phyloP scores from a whole-genome alignment of 2,329 filamentous ascomycete species.

The Orbilia blumenaviensis region DNA sequence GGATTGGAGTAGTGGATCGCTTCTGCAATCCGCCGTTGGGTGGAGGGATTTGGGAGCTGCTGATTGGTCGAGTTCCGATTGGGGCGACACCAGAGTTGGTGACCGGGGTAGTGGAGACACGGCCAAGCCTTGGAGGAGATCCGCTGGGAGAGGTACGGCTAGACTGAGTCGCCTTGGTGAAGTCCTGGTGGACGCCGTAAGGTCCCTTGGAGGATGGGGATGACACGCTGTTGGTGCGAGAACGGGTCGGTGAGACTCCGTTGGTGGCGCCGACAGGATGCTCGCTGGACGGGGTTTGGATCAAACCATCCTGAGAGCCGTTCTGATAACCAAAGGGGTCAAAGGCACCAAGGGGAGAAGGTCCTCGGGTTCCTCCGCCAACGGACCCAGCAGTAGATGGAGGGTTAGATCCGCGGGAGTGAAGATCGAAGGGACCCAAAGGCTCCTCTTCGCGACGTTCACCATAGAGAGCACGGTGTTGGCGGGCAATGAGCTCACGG shows the following conservation, averaged over 20 bases:
- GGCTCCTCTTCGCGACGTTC: conserved; percentile 59
- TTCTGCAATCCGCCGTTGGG: conserved; percentile 72
- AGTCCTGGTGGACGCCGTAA: conserved; percentile 55
- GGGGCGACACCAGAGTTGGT: conserved; percentile 78
- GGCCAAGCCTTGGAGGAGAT: conserved; percentile 76
- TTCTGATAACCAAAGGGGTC: conserved; percentile 57
- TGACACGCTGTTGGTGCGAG: conserved; percentile 82
- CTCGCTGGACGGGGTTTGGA: conserved; percentile 59
- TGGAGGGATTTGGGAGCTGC: conserved; percentile 66
- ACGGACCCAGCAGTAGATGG: conserved; percentile 60
- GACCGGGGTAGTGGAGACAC: conserved; percentile 67
- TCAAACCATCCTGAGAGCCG: conserved; percentile 54
- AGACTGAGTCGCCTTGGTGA: conserved; percentile 65
- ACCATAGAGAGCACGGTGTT: conserved; percentile 92
- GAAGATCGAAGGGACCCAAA: conserved; percentile 39
- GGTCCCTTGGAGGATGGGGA: conserved; percentile 77
- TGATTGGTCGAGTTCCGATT: conserved; percentile 83
- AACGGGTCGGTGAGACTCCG: conserved; percentile 64
- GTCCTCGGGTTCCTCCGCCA: conserved; percentile 58
- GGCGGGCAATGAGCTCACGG: conserved; percentile 92
- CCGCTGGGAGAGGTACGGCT: conserved; percentile 83
- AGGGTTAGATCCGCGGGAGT: conserved; percentile 50
- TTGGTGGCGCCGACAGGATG: conserved; percentile 54
- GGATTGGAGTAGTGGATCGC: conserved; percentile 85
- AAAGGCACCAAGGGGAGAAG: conserved; percentile 57